These are phyloP conservation scores for Lipomyces yarrowii DNA, from an alignment of 1,139 yeast species.

Conservation along the genomic window DNA sequence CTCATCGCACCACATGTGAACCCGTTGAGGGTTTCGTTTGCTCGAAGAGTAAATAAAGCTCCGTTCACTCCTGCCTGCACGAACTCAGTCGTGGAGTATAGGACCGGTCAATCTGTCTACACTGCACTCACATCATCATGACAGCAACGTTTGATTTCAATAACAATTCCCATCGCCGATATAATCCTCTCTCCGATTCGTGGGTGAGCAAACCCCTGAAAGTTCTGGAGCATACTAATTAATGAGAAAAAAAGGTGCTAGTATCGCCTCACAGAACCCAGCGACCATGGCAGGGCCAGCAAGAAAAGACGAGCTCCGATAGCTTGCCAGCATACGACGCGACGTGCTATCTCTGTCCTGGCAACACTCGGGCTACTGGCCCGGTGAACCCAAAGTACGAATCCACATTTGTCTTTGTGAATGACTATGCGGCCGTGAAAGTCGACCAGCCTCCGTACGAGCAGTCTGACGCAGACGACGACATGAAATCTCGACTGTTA, in stretches of 20 bases:
- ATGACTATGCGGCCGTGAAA: conserved; percentile 73
- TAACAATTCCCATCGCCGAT: conserved; percentile 55
- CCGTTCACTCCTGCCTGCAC: not conserved
- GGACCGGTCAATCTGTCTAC: not conserved
- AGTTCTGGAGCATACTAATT: not conserved
- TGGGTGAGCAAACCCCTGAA: conserved; percentile 46
- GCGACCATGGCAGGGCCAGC: conserved; percentile 82
- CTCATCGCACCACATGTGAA: not conserved
- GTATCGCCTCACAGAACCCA: conserved; percentile 80
- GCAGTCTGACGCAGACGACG: conserved; percentile 29
- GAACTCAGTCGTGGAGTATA: not conserved
- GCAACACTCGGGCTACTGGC: conserved; percentile 67
- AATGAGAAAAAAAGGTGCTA: conserved; percentile 42
- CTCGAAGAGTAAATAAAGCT: not conserved
- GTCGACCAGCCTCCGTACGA: conserved; percentile 56
- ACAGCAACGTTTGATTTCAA: conserved; percentile 24
- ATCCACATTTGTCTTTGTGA: conserved; percentile 61
- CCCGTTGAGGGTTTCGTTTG: not conserved
- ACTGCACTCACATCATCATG: not conserved
- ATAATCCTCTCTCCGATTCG: conserved; percentile 63
- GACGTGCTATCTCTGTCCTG: conserved; percentile 74
- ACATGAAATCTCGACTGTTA: conserved; percentile 43
- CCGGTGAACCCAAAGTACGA: conserved; percentile 60
- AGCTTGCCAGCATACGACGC: conserved; percentile 61
- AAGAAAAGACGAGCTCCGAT: conserved; percentile 54